Evolutionary conservation across 148 eudicot species (phyloP), one percentile per base, ranked within the genome.

Genomic region (Cornus suecica): DNA sequence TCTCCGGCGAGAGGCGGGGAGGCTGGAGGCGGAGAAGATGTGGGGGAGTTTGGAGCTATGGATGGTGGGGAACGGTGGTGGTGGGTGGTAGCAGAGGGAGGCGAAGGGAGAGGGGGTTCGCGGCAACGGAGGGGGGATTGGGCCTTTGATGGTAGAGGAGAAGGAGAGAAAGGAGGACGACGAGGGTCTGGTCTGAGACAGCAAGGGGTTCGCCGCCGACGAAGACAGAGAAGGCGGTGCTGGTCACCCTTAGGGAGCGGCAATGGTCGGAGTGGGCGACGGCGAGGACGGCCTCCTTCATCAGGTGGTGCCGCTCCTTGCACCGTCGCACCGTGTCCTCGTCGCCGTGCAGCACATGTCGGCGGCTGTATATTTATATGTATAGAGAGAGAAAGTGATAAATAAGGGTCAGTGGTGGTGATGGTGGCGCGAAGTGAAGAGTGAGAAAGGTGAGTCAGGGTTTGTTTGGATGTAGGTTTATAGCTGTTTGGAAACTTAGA

Each of bases 271-370:
- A 80, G 85, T 92, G 97, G 4, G 97, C 93, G 70, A 94, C 97
- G 82, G 99, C 92, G 71, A 95, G 87, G 81, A 95, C 97, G 28
- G 97, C 94, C 23, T 88, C 97, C 56, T 92, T 91, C 64, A 93
- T 93, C 1, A 91, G 77, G 42, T 93, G 94, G 65, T 97, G 92
- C 0, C 99, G 94, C 51, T 95, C 97, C 79, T 90, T 92, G 87
- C 97, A 95, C n/a, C 97, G 91, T n/a, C 99, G 88, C 56, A 95
- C 99, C 0, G 97, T 91, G 86, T 95, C 99, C 77, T 95, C 99
- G 99, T 92, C 23, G 93, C 90, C 41, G 94, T 72, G 80, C 99
- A 95, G 6, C 99, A 97, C 97, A 90, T 90, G 30, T 8, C 77
- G 26, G 41, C 27, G 28, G n/a, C n/a, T n/a, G n/a, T n/a, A n/a